Conservation (phyloP, 768 basidiomycete genomes). For the Mycena rosella region DNA sequence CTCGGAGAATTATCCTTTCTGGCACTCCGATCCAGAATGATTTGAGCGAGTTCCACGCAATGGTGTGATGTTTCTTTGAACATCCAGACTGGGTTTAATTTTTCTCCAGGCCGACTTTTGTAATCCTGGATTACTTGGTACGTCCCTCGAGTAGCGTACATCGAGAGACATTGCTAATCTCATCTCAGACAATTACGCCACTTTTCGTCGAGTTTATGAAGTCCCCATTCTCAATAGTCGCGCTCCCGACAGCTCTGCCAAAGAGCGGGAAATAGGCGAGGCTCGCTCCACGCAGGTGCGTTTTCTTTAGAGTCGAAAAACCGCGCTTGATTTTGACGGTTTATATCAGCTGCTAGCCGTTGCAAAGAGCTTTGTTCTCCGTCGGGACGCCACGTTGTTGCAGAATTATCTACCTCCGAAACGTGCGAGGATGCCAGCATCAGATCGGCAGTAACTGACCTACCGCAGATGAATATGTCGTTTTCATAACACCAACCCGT, state of each 20-base stretch:
- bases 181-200: constrained; percentile 75
- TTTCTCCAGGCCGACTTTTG: constrained; percentile 86
- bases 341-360: constrained; percentile 71
- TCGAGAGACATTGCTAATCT: constrained; percentile 17
- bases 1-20: constrained; percentile 87
- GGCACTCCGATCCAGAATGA: constrained; percentile 99
- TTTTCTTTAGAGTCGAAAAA: background rate
- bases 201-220: constrained; percentile 88
- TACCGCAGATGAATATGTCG: constrained; percentile 91
- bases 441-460: background rate
- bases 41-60: constrained; percentile 93
- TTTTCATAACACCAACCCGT: constrained; percentile 92
- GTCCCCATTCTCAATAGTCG: constrained; percentile 89
- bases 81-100: constrained; percentile 7
- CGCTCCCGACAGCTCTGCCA: constrained; percentile 76
- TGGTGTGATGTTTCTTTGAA: constrained; percentile 66
- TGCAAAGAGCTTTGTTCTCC: constrained; percentile 90
- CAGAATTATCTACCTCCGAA: constrained; percentile 92
- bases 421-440: constrained; percentile 60
- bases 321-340: background rate
- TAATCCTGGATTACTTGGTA: constrained; percentile 92
- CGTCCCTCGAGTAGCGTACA: constrained; percentile 24
- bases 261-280: constrained; percentile 84
- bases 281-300: constrained; percentile 81
- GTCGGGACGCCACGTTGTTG: constrained; percentile 87